phyloP scores from a whole-genome alignment of 2,329 filamentous ascomycete species.

The Mycogone perniciosa region DNA sequence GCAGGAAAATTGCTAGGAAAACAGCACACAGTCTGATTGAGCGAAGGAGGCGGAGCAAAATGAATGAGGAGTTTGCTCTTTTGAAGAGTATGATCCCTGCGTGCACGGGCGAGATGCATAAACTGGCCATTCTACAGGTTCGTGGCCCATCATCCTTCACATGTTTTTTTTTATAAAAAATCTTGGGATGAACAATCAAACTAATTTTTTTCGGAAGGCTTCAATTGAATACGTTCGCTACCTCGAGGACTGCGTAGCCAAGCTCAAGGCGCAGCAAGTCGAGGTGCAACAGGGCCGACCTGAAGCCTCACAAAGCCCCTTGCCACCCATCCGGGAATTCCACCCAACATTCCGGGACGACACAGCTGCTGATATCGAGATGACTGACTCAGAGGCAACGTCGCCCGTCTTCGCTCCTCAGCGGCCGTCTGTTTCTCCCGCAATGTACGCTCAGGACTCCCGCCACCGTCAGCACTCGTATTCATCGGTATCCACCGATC shows the following conservation, averaged over 20 bases:
- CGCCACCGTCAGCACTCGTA: slow-evolving; percentile 44
- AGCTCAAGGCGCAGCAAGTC: slow-evolving; percentile 60
- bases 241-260: slow-evolving; percentile 77
- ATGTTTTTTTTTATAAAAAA: background rate
- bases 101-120: slow-evolving; percentile 97
- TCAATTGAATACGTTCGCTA: slow-evolving; percentile 96
- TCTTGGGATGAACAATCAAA: background rate
- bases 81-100: slow-evolving; percentile 94
- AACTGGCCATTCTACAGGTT: slow-evolving; percentile 90
- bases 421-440: slow-evolving; percentile 48
- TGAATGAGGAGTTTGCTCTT: slow-evolving; percentile 96
- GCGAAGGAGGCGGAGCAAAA: slow-evolving; percentile 81
- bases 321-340: slow-evolving; percentile 34
- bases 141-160: slow-evolving; percentile 19
- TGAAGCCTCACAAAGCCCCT: slow-evolving; percentile 23
- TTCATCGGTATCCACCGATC: slow-evolving; percentile 47
- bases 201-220: slow-evolving; percentile 48
- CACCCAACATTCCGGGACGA: slow-evolving; percentile 37
- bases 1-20: slow-evolving; percentile 91
- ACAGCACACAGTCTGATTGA: slow-evolving; percentile 96
- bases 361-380: slow-evolving; percentile 50
- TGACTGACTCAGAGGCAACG: slow-evolving; percentile 46
- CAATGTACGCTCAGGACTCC: slow-evolving; percentile 40
- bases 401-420: slow-evolving; percentile 42
- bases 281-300: slow-evolving; percentile 24